Evolutionary conservation across 2,329 filamentous ascomycete species (phyloP).

Genomic region (Trichophyton verrucosum): DNA sequence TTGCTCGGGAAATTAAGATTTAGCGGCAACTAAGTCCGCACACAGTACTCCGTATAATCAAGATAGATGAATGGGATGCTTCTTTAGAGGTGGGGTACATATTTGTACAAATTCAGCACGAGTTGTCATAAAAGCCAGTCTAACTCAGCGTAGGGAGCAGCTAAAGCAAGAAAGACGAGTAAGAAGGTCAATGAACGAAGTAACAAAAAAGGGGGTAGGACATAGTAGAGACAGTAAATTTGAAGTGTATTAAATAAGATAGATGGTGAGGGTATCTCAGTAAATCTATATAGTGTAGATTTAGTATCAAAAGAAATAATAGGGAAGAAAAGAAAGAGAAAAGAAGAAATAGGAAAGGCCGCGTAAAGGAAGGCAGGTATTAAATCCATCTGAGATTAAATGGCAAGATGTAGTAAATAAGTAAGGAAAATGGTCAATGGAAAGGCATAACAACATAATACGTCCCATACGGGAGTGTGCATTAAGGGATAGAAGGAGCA

Average conservation of each 20-base stretch:
- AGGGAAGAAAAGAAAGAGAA: background rate
- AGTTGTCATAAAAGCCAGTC: too few relatives aligned
- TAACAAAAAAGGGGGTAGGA: background rate
- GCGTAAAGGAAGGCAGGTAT: background rate
- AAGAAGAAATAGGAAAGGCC: background rate
- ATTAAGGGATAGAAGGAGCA: background rate
- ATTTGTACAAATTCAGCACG: too few relatives aligned
- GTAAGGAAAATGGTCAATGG: background rate
- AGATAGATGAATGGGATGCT: too few relatives aligned
- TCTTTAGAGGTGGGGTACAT: too few relatives aligned
- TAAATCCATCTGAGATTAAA: background rate
- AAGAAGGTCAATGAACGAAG: background rate
- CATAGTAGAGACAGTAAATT: background rate
- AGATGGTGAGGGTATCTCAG: background rate
- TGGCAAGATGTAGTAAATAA: background rate
- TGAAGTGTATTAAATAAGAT: background rate
- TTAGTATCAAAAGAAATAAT: background rate
- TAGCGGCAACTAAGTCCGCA: too few relatives aligned
- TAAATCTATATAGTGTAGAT: background rate
- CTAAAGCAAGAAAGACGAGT: background rate
- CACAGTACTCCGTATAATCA: too few relatives aligned
- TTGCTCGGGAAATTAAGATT: too few relatives aligned
- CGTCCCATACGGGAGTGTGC: conserved; percentile 1
- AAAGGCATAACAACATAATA: conserved; percentile 2
- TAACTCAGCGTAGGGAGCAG: too few relatives aligned